Base-by-base conservation (phyloP, 73 alveolate genomes). In the Tetrahymena elliotti region DNA sequence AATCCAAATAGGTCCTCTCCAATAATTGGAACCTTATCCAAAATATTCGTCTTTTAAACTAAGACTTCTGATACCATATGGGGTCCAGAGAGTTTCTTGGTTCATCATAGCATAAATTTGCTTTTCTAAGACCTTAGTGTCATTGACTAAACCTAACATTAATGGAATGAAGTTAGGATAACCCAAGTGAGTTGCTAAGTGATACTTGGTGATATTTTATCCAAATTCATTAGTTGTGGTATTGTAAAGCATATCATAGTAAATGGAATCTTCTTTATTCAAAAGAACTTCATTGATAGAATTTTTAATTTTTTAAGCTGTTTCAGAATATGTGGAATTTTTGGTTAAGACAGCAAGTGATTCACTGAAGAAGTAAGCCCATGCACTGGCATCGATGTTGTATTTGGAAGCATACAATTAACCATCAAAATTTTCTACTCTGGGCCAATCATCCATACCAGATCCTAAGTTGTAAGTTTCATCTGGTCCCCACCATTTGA, bases 1-100 rank as follows among this genome's bases (percentile, higher is more conserved):
- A 93, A 98, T 96, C 99, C 99, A 98, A 34, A 98, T 97, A 83
- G 98, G 98, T 22, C 99, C 99, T 95, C 99, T 97, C 99, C 99
- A 99, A 97, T 99, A 99, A 96, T 99, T 98, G 35, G 98, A 98
- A 20, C 99, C 99, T 31, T 97, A 94, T 53, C 97, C 97, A 93
- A 94, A 98, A 18, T 98, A 97, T 92, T 95, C 84, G 94, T 99
- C 99, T 53, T 83, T 95, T 93, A 95, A 95, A 36, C 98, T 97
- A 34, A 99, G 96, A 93, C 98, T 95, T 96, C 99, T 96, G 15
- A 99, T 97, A 20, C 99, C 99, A 93, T 92, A 96, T 34, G 95
- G 95, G 6, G 98, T 94, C 97, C 98, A 97, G 96, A 98, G 96
- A 35, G 97, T 94, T 20, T 88, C 96, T 35, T 94, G 93, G 33